Evolutionary conservation across 2,329 filamentous ascomycete species (phyloP).

Genomic region (Colletotrichum costaricense): DNA sequence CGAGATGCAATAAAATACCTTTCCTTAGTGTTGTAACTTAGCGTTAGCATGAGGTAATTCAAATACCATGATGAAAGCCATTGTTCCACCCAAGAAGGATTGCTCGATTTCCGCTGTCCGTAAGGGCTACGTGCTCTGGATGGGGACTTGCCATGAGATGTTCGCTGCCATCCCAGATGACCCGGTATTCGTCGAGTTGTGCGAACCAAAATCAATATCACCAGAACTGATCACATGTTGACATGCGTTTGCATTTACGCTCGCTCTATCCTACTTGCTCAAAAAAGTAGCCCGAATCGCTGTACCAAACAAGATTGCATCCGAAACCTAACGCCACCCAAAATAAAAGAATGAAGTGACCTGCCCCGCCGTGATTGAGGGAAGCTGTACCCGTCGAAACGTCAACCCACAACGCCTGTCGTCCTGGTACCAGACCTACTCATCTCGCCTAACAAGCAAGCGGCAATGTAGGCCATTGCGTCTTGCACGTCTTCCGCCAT

Average conservation of each 20-base stretch:
- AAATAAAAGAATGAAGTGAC: background rate
- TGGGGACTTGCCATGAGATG: no score
- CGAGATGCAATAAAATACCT: constrained; percentile 25
- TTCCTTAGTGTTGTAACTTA: constrained; percentile 9
- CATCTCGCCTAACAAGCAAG: background rate
- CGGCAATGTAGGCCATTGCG: background rate
- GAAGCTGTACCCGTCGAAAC: background rate
- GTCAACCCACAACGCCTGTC: background rate
- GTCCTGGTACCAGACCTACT: no score
- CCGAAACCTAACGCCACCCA: background rate
- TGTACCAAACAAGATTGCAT: background rate
- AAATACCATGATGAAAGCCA: constrained; percentile 10
- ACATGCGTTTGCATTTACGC: background rate
- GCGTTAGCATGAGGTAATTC: constrained; percentile 8
- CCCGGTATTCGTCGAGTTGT: no score
- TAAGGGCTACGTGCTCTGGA: no score
- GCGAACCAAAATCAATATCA: background rate
- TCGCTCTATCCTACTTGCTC: background rate
- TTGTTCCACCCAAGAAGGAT: no score
- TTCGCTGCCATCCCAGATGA: no score
- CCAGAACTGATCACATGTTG: background rate
- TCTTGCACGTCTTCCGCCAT: background rate
- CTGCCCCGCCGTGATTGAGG: background rate
- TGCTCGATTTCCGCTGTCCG: no score
- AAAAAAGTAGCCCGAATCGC: constrained; percentile 1